These are phyloP conservation scores for Oxalis stricta DNA, from an alignment of 441 rosid species.

Conservation along the genomic window DNA sequence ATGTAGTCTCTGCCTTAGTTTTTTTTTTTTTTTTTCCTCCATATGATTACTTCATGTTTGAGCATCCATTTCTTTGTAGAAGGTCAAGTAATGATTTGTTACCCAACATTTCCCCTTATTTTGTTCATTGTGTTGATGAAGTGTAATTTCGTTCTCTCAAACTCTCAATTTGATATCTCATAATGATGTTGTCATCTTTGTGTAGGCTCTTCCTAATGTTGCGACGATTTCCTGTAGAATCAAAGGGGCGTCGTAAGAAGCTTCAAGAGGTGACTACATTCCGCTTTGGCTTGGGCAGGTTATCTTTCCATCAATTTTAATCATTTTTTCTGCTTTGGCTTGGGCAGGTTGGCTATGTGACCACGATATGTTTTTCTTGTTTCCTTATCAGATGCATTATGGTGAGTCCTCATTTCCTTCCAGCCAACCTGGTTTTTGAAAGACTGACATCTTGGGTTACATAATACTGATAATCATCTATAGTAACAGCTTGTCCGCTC, in stretches of 20 bases:
- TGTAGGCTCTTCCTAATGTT: slow-evolving; percentile 81
- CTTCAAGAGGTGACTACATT: slow-evolving; percentile 59
- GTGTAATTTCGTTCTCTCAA: too few species aligned
- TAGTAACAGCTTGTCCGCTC: too few species aligned
- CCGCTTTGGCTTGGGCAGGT: background rate
- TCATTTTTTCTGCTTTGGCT: slow-evolving; percentile 11
- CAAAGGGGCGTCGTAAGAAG: slow-evolving; percentile 84
- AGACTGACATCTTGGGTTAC: too few species aligned
- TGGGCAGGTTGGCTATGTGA: slow-evolving; percentile 85
- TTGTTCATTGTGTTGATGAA: too few species aligned
- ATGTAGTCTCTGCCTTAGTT: too few species aligned
- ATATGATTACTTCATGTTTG: too few species aligned
- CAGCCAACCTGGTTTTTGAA: too few species aligned
- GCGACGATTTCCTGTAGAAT: slow-evolving; percentile 89
- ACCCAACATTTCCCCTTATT: too few species aligned
- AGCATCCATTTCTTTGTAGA: too few species aligned
- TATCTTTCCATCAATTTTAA: background rate
- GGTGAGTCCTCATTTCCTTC: slow-evolving; percentile 31
- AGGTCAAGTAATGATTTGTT: too few species aligned
- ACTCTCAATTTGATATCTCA: background rate
- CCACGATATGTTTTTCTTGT: slow-evolving; percentile 77
- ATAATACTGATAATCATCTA: too few species aligned
- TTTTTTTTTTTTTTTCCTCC: too few species aligned
- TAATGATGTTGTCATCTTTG: slow-evolving; percentile 7
- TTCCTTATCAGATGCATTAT: slow-evolving; percentile 79